Percentiles rank a stretch among this genome's conserved stretches.
Evolutionary conservation across 768 basidiomycete species (phyloP).

Genomic region (Neoboletus brunneissimus): DNA sequence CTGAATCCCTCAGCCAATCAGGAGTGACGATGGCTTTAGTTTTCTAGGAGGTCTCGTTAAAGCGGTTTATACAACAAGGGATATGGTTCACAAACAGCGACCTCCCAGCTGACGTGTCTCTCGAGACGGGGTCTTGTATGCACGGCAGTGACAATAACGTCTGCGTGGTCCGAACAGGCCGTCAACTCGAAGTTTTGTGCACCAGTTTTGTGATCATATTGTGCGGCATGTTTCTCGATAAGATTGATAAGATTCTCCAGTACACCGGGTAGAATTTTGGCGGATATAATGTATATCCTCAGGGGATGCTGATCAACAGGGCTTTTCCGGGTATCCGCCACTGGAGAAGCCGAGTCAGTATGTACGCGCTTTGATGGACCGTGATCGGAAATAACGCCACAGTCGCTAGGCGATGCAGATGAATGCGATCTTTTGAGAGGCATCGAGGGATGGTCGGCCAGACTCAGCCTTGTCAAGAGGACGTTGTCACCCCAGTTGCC

Average conservation of each 20-base stretch:
- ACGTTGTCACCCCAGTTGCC: not conserved
- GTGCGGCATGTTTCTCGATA: slow-evolving; percentile 14
- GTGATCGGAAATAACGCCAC: not conserved
- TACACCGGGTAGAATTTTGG: slow-evolving; percentile 27
- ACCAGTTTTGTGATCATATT: not conserved
- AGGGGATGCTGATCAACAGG: slow-evolving; percentile 11
- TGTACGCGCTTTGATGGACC: slow-evolving; percentile 13
- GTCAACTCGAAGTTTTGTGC: slow-evolving; percentile 36
- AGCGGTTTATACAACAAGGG: not conserved
- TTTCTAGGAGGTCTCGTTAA: slow-evolving; percentile 40
- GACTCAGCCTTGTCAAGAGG: not conserved
- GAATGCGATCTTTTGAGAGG: slow-evolving; percentile 11
- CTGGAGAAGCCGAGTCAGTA: slow-evolving; percentile 1
- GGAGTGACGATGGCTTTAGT: slow-evolving; percentile 68
- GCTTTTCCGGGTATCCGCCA: not conserved
- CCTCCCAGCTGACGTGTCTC: slow-evolving; percentile 61
- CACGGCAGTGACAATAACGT: slow-evolving; percentile 65
- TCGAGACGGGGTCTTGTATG: slow-evolving; percentile 66
- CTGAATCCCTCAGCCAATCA: slow-evolving; percentile 65
- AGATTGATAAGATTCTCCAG: slow-evolving; percentile 28
- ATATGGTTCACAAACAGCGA: slow-evolving; percentile 50
- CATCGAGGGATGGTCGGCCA: slow-evolving; percentile 6
- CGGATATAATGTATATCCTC: slow-evolving; percentile 31
- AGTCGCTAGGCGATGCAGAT: not conserved
- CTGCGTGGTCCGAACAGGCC: slow-evolving; percentile 44